Base-by-base conservation (phyloP, 805 yeast genomes). In the Candida peoriensis region DNA sequence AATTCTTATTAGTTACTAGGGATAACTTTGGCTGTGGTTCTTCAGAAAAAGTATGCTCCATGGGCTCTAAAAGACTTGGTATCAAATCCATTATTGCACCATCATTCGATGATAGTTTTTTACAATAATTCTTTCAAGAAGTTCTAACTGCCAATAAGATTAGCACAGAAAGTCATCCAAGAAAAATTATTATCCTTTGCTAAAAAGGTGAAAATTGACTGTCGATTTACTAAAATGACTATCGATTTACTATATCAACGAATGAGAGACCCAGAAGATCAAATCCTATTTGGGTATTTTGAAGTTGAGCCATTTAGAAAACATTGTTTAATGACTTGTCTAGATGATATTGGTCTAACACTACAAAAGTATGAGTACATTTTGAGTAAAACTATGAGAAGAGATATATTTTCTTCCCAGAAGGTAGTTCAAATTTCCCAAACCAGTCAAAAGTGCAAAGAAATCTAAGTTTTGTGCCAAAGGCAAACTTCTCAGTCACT, bases 21-120 rank as follows among this genome's bases (percentile, higher is more conserved):
- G 95, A 86, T 58, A 93, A 93, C 71, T 93, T 93, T 58, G 98
- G 98, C 48, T 93, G 98, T 70, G 98, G 98, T 54, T 89, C 97
- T 26, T 89, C 97, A 2, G 86, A 98, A 74, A 98, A 93, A 64
- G 97, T 93, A 56, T 98, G 98, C 21, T 97, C 98, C 38, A 93
- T 98, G 98, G 97, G 98, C 2, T 73, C 93, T 48, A 89, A 88
- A 54, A 98, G 93, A 65, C 93, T 93, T 55, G 98, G 98, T 63
- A 88, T 93, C 62, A 81, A 84, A 62, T 81, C 90, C 44, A 84
- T 93, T 55, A 89, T 93, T 61, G 97, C 97, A 6, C 98, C 97
- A 38, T 88, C 97, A 1, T 93, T 90, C 51, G 98, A 97, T 61
- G 98, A 93, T 64, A 93, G n/a, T 93, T 52, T 93, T 93, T 72